Conservation (phyloP, 2,329 filamentous ascomycete species). For the Neopestalotiopsis sp. region DNA sequence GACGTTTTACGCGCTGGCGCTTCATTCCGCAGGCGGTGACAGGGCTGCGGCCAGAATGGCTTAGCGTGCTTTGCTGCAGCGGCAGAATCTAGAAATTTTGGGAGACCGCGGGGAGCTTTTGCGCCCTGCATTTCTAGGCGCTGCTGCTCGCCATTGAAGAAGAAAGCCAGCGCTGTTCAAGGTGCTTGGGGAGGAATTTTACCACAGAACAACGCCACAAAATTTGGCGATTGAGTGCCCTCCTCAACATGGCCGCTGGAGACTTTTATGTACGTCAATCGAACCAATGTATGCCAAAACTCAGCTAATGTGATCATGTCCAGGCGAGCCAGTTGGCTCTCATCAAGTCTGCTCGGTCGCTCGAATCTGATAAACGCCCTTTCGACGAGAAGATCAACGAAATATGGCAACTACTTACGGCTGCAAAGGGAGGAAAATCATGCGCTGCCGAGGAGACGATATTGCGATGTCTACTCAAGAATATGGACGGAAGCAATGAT, state of each 20-base stretch:
- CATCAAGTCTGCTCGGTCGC: constrained; percentile 57
- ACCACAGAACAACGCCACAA: background rate
- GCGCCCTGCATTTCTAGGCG: background rate
- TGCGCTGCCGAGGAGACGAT: constrained; percentile 62
- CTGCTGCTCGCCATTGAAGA: background rate
- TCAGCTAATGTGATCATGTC: background rate
- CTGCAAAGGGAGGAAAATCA: constrained; percentile 46
- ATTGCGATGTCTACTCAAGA: constrained; percentile 67
- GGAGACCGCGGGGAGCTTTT: constrained; percentile 30
- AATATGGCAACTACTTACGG: constrained; percentile 55
- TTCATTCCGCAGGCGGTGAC: constrained; percentile 28
- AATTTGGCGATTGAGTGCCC: constrained; percentile 22
- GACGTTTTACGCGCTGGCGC: constrained; percentile 17
- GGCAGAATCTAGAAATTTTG: constrained; percentile 27
- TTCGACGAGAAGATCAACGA: constrained; percentile 52
- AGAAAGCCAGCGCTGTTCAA: background rate
- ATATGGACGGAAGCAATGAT: constrained; percentile 55
- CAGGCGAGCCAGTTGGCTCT: constrained; percentile 43
- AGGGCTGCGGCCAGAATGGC: background rate
- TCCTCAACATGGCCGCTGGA: constrained; percentile 18
- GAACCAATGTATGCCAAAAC: background rate
- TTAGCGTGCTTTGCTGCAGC: constrained; percentile 23
- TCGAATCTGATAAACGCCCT: constrained; percentile 55
- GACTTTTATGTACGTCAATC: constrained; percentile 18
- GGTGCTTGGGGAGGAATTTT: background rate